A percentile compares a stretch with the other conserved stretches of the same genome.
phyloP scores from a whole-genome alignment of 805 yeast genomes.

The Hagleromyces aurorensis region DNA sequence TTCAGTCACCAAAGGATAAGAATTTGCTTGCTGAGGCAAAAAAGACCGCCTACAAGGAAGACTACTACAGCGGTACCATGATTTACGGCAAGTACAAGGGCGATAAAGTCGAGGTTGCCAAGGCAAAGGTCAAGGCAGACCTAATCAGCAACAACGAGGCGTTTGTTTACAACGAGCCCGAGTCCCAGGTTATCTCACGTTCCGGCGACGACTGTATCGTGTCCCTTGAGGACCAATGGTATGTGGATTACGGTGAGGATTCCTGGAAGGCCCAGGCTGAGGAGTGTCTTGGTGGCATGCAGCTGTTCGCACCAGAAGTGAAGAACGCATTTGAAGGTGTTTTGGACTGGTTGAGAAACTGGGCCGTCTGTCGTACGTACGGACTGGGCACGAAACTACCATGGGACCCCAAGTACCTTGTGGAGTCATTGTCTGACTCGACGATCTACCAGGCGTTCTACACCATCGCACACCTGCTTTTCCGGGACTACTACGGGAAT shows the following conservation, averaged over 20 bases:
- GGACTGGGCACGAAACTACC: slow-evolving; percentile 94
- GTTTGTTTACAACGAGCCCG: slow-evolving; percentile 92
- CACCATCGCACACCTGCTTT: slow-evolving; percentile 81
- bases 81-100: slow-evolving; percentile 77
- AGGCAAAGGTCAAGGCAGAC: slow-evolving; percentile 77
- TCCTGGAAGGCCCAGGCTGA: slow-evolving; percentile 75
- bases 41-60: slow-evolving; percentile 93
- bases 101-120: slow-evolving; percentile 84
- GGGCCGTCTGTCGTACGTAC: slow-evolving; percentile 96
- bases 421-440: slow-evolving; percentile 93
- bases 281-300: slow-evolving; percentile 69
- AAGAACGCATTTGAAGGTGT: slow-evolving; percentile 90
- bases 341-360: slow-evolving; percentile 91
- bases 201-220: slow-evolving; percentile 97
- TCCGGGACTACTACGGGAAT: slow-evolving; percentile 77
- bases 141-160: slow-evolving; percentile 71
- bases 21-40: slow-evolving; percentile 85
- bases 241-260: slow-evolving; percentile 92
- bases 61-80: slow-evolving; percentile 85
- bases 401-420: slow-evolving; percentile 91
- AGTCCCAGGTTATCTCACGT: slow-evolving; percentile 79
- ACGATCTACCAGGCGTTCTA: slow-evolving; percentile 93
- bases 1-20: slow-evolving; percentile 89
- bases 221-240: slow-evolving; percentile 98
- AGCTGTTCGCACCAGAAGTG: slow-evolving; percentile 74